A percentile compares a stretch with the other conserved stretches of the same genome.
Conservation (phyloP, 305 asterid species). For the Solanum hybrid region DNA sequence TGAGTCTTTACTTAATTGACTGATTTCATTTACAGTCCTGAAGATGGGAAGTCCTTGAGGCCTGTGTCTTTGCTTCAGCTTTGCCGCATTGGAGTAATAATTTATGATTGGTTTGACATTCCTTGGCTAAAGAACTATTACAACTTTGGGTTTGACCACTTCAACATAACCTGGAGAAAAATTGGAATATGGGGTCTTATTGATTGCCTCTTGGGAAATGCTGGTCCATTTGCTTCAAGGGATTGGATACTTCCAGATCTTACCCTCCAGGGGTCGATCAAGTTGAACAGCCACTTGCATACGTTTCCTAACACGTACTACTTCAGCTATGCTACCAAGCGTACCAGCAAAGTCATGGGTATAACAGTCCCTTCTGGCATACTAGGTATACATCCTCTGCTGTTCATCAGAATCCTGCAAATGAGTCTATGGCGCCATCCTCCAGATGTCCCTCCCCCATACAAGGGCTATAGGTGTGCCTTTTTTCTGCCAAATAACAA, state of each 20-base stretch:
- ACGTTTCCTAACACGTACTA: constrained; percentile 79
- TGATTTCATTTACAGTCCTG: constrained; percentile 41
- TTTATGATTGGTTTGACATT: constrained; percentile 93
- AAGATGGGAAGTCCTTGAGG: constrained; percentile 74
- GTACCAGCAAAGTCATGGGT: constrained; percentile 58
- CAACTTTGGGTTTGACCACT: constrained; percentile 92
- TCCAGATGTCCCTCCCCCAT: constrained; percentile 67
- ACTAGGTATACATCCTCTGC: constrained; percentile 67
- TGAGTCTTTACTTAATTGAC: background rate
- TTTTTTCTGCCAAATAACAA: background rate
- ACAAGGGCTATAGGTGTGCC: constrained; percentile 67
- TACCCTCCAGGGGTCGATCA: constrained; percentile 70
- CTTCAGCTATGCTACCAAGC: constrained; percentile 92
- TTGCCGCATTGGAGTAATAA: constrained; percentile 74
- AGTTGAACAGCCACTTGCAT: constrained; percentile 43
- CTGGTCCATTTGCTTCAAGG: constrained; percentile 82
- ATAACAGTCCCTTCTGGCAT: constrained; percentile 71
- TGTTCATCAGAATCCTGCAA: constrained; percentile 77
- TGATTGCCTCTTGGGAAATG: constrained; percentile 59
- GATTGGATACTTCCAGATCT: constrained; percentile 98
- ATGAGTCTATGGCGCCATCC: constrained; percentile 88
- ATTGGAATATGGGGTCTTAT: constrained; percentile 75
- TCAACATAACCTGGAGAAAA: constrained; percentile 66
- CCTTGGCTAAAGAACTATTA: constrained; percentile 70
- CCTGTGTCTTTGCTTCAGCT: constrained; percentile 71